Evolutionary conservation across 2,329 filamentous ascomycete genomes (phyloP).

Genomic region (Cladorrhinum sp.): DNA sequence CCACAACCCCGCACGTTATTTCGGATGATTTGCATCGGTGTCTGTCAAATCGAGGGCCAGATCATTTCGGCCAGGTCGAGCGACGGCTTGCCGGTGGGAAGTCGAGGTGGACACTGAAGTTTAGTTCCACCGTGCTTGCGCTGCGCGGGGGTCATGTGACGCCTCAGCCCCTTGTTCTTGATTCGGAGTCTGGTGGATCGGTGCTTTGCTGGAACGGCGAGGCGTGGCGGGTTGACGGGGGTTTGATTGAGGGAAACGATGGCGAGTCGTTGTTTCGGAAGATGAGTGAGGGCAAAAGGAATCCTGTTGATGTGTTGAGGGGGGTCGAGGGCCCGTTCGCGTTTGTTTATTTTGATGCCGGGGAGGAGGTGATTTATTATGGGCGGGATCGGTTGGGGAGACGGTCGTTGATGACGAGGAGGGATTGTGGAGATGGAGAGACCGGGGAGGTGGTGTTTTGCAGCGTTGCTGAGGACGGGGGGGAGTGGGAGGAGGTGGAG

Average conservation of each 20-base stretch:
- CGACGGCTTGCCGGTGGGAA: constrained; percentile 29
- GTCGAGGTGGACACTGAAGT: constrained; percentile 50
- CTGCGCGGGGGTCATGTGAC: constrained; percentile 69
- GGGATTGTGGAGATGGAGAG: no score
- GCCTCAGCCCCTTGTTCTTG: constrained; percentile 65
- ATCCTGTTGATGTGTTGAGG: constrained; percentile 53
- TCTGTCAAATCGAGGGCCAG: constrained; percentile 57
- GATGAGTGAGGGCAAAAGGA: constrained; percentile 26
- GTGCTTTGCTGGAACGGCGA: constrained; percentile 97
- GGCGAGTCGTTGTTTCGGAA: constrained; percentile 63
- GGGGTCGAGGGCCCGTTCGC: constrained; percentile 80
- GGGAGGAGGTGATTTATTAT: constrained; percentile 65
- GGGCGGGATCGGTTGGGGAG: constrained; percentile 85
- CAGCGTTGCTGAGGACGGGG: constrained; percentile 61
- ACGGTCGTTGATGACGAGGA: constrained; percentile 69
- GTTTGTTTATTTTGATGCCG: constrained; percentile 75
- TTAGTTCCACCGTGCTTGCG: constrained; percentile 84
- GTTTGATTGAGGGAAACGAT: constrained; percentile 70
- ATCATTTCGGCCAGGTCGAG: constrained; percentile 49
- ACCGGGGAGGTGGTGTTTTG: constrained; percentile 56
- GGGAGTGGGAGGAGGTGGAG: constrained; percentile 74
- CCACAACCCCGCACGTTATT: constrained; percentile 33
- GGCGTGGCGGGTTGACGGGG: constrained; percentile 71
- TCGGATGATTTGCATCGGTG: constrained; percentile 40
- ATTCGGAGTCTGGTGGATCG: constrained; percentile 51